phyloP scores from a whole-genome alignment of 257 asterid genomes.

The Schizonepeta tenuifolia region DNA sequence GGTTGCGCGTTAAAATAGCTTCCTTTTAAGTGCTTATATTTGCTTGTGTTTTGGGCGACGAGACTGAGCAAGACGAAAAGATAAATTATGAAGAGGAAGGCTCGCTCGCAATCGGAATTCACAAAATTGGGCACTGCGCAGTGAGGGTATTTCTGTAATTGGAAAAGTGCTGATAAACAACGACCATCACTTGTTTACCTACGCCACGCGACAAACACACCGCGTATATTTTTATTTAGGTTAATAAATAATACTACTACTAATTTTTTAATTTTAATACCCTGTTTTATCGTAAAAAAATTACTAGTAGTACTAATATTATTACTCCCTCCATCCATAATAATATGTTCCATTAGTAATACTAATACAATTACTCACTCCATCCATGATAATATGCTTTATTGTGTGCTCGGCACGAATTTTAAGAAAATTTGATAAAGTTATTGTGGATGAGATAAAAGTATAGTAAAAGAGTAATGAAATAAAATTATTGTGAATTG shows the following conservation, averaged over 20 bases:
- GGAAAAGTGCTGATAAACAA: neutral
- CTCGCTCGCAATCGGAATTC: neutral
- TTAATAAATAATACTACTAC: neutral
- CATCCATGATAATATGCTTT: too few relatives aligned
- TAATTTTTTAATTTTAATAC: too few relatives aligned
- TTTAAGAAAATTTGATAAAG: too few relatives aligned
- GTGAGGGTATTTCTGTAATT: conserved; percentile 29
- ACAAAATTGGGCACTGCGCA: conserved; percentile 4
- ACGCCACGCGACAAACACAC: conserved; percentile 22
- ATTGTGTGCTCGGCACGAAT: too few relatives aligned
- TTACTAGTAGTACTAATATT: too few relatives aligned
- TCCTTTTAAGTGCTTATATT: conserved; percentile 13
- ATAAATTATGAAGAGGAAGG: neutral
- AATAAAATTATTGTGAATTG: too few relatives aligned
- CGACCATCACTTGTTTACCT: conserved; percentile 29
- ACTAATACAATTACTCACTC: too few relatives aligned
- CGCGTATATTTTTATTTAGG: neutral
- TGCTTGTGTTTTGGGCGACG: conserved; percentile 50
- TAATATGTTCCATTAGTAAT: too few relatives aligned
- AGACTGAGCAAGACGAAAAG: conserved; percentile 28
- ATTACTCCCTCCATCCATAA: too few relatives aligned
- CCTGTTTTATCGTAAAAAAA: too few relatives aligned
- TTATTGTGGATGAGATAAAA: too few relatives aligned
- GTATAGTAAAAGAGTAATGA: too few relatives aligned
- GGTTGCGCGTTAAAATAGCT: conserved; percentile 10